Conservation (phyloP, 129 eudicot genomes). For the Chrysanthemum makinoi region DNA sequence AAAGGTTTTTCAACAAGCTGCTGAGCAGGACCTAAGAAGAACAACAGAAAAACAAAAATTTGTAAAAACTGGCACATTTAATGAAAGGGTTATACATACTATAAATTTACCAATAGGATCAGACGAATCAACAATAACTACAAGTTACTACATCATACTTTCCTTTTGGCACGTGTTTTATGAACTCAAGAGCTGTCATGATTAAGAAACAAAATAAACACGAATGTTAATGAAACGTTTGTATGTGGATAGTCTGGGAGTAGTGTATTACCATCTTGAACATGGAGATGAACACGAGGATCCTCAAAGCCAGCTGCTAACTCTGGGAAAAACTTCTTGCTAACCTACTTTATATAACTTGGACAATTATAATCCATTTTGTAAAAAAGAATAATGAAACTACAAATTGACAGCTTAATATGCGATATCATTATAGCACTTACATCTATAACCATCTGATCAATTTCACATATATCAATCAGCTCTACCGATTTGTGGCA, state of each 20-base stretch:
- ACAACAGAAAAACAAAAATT: not conserved
- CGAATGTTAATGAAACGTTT: too few relatives aligned
- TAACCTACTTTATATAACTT: constrained; percentile 50
- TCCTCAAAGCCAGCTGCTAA: constrained; percentile 86
- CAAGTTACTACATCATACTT: constrained; percentile 96
- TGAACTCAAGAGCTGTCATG: constrained; percentile 64
- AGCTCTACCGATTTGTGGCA: constrained; percentile 82
- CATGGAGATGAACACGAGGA: constrained; percentile 87
- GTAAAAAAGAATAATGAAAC: not conserved
- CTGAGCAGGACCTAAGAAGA: constrained; percentile 75
- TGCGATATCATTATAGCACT: constrained; percentile 20
- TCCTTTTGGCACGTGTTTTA: constrained; percentile 58
- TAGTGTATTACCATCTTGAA: constrained; percentile 73
- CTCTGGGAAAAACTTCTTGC: constrained; percentile 79
- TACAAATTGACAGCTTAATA: too few relatives aligned
- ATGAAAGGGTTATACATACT: not conserved
- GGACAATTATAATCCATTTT: not conserved
- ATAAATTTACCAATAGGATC: constrained; percentile 94
- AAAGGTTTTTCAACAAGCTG: constrained; percentile 93
- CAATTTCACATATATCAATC: constrained; percentile 96
- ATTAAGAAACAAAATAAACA: not conserved
- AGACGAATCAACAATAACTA: constrained; percentile 84
- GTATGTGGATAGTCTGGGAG: too few relatives aligned
- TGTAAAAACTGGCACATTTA: not conserved
- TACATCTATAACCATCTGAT: constrained; percentile 97